These are phyloP conservation scores for Fusarium clavum DNA, from an alignment of 2,329 filamentous ascomycete genomes.

Conservation along the genomic window DNA sequence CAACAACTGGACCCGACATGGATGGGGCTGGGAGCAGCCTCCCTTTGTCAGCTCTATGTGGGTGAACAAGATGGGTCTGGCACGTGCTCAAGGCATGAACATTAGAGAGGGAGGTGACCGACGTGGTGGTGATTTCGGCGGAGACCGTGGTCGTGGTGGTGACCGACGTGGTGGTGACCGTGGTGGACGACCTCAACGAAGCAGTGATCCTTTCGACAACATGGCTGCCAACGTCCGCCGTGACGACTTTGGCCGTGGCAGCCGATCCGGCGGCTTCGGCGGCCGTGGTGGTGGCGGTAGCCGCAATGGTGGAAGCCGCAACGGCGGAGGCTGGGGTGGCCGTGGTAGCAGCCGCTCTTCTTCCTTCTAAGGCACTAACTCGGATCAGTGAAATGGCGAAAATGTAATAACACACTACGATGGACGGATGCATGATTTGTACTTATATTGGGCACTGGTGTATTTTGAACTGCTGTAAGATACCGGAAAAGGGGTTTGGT, in stretches of 20 bases:
- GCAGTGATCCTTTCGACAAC: constrained; percentile 41
- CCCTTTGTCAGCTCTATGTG: constrained; percentile 53
- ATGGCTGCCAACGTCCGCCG: constrained; percentile 46
- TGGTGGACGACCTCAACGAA: constrained; percentile 23
- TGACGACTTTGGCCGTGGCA: constrained; percentile 35
- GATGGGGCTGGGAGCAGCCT: constrained; percentile 63
- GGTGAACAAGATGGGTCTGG: constrained; percentile 50
- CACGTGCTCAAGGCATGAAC: constrained; percentile 50
- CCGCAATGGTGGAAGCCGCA: background rate
- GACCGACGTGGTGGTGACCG: constrained; percentile 8
- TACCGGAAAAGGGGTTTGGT: constrained; percentile 41
- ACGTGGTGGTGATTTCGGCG: background rate
- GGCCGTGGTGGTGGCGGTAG: constrained; percentile 23
- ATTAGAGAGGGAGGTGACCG: constrained; percentile 38
- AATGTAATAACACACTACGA: constrained; percentile 39
- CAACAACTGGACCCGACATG: constrained; percentile 64
- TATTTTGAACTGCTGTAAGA: constrained; percentile 42
- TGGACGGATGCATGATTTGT: constrained; percentile 43
- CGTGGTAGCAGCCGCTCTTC: background rate
- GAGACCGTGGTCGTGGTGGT: constrained; percentile 9
- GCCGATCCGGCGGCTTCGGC: constrained; percentile 28
- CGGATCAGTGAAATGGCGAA: constrained; percentile 8
- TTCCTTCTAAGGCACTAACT: constrained; percentile 14
- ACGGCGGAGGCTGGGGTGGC: background rate
- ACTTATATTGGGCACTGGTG: constrained; percentile 44